A percentile compares a stretch with the other conserved stretches of the same genome.
Conservation (phyloP, 1,139 yeast species). For the Debaryomyces nepalensis region DNA sequence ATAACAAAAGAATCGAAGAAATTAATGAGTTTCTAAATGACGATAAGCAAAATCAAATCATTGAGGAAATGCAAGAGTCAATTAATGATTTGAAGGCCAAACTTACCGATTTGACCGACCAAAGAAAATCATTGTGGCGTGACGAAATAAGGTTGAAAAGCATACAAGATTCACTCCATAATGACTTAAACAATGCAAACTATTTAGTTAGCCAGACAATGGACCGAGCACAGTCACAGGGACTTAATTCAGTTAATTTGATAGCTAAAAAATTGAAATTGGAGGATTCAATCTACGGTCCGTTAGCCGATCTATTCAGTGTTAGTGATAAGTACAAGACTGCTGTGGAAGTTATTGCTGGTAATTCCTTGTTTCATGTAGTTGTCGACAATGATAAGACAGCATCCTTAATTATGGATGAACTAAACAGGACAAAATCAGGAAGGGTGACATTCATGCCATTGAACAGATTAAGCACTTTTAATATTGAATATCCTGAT, state of each 20-base stretch:
- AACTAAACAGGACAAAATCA: slow-evolving; percentile 65
- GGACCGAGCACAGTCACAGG: slow-evolving; percentile 72
- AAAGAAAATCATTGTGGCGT: slow-evolving; percentile 78
- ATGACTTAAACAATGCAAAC: slow-evolving; percentile 61
- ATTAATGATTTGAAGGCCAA: slow-evolving; percentile 43
- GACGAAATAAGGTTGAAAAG: slow-evolving; percentile 69
- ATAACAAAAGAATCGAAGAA: slow-evolving; percentile 45
- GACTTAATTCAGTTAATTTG: slow-evolving; percentile 66
- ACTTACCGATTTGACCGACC: slow-evolving; percentile 58
- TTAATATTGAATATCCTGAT: slow-evolving; percentile 54
- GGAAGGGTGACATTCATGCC: slow-evolving; percentile 95
- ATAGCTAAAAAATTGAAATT: slow-evolving; percentile 62
- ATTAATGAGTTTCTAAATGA: slow-evolving; percentile 37
- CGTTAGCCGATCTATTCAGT: slow-evolving; percentile 79
- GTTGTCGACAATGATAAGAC: slow-evolving; percentile 90
- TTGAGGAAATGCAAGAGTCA: slow-evolving; percentile 35
- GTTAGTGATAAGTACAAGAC: slow-evolving; percentile 83
- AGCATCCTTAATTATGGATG: slow-evolving; percentile 79
- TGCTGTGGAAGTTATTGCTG: slow-evolving; percentile 90
- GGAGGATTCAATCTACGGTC: slow-evolving; percentile 71
- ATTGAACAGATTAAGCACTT: slow-evolving; percentile 63
- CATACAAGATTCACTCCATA: slow-evolving; percentile 56
- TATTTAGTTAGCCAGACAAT: slow-evolving; percentile 69
- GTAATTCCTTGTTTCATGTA: slow-evolving; percentile 81
- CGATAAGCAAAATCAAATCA: slow-evolving; percentile 24